Conservation (phyloP, 2,329 filamentous ascomycete genomes). For the Chaetomium globosum region DNA sequence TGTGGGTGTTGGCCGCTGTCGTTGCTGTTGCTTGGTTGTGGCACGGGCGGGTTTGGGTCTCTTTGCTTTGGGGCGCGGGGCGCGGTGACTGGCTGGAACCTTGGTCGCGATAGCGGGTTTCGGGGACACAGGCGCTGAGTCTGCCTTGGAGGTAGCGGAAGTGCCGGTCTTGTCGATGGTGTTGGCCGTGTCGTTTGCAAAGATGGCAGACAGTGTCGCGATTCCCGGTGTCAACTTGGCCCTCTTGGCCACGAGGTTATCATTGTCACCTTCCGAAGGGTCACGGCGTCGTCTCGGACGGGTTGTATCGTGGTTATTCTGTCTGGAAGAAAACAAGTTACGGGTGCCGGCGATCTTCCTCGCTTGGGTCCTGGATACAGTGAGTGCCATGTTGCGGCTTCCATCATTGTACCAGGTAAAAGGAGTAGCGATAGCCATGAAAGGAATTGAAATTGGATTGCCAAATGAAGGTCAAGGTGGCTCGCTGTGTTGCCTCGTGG, state of each 20-base stretch:
- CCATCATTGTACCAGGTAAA: slow-evolving; percentile 7
- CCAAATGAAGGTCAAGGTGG: slow-evolving; percentile 18
- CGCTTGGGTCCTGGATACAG: slow-evolving; percentile 54
- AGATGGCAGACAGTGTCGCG: slow-evolving; percentile 40
- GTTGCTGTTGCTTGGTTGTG: slow-evolving; percentile 20
- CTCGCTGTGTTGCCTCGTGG: slow-evolving; percentile 12
- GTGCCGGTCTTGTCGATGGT: slow-evolving; percentile 11
- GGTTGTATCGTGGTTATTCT: slow-evolving; percentile 33
- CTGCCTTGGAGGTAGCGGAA: slow-evolving; percentile 32
- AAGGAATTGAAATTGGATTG: slow-evolving; percentile 8
- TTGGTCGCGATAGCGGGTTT: slow-evolving; percentile 32
- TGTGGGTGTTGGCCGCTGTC: slow-evolving; percentile 46
- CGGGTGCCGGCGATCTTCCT: slow-evolving; percentile 38
- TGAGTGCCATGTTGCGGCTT: slow-evolving; percentile 46
- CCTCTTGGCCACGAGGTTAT: slow-evolving; percentile 53
- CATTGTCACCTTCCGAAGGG: slow-evolving; percentile 45
- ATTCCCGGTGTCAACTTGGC: slow-evolving; percentile 46
- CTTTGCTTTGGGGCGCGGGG: slow-evolving; percentile 10
- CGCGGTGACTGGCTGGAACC: slow-evolving; percentile 16
- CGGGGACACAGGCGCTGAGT: slow-evolving; percentile 2
- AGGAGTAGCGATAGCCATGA: background rate
- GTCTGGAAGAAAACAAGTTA: slow-evolving; percentile 38
- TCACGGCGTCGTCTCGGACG: slow-evolving; percentile 53
- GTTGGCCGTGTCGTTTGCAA: slow-evolving; percentile 29
- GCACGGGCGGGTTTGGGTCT: slow-evolving; percentile 8